phyloP scores from a whole-genome alignment of 768 basidiomycete species.

The Melanogaster broomeanus region DNA sequence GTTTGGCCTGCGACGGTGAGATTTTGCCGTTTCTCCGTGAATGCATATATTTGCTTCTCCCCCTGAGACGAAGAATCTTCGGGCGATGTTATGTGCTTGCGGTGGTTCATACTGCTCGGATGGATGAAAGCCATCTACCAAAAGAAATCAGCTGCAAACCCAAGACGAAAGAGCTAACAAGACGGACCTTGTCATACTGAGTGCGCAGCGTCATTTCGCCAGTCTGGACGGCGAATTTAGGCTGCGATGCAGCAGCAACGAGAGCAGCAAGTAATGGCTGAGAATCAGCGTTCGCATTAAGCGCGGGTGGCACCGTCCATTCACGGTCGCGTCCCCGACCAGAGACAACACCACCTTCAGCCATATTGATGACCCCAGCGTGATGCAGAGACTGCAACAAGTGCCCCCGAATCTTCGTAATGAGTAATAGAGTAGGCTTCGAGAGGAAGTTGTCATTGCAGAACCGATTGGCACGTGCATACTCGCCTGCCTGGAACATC shows the following conservation, averaged over 20 bases:
- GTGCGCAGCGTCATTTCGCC: conserved; percentile 72
- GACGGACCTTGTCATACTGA: conserved; percentile 75
- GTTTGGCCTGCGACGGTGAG: conserved; percentile 47
- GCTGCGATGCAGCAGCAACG: conserved; percentile 83
- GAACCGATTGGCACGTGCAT: conserved; percentile 69
- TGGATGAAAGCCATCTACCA: conserved; percentile 75
- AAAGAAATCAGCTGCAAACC: conserved; percentile 7
- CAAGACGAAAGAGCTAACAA: conserved; percentile 2
- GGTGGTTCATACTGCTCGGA: conserved; percentile 82
- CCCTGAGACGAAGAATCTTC: conserved; percentile 26
- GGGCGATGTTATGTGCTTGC: conserved; percentile 43
- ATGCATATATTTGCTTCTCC: conserved; percentile 81
- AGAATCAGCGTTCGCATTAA: conserved; percentile 75
- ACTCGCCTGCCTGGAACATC: conserved; percentile 67
- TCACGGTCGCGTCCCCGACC: conserved; percentile 33
- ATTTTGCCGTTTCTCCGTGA: conserved; percentile 82
- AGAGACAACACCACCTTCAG: conserved; percentile 57
- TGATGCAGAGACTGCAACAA: conserved; percentile 75
- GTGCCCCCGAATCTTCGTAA: conserved; percentile 79
- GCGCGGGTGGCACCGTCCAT: conserved; percentile 56
- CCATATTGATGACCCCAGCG: conserved; percentile 80
- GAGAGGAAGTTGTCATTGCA: conserved; percentile 85
- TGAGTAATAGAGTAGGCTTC: conserved; percentile 79
- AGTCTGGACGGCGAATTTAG: conserved; percentile 84
- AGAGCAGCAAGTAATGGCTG: conserved; percentile 79